Evolutionary conservation across 192 early-diverging fungal species (phyloP).

Genomic region (Jimgerdemannia flammicorona): DNA sequence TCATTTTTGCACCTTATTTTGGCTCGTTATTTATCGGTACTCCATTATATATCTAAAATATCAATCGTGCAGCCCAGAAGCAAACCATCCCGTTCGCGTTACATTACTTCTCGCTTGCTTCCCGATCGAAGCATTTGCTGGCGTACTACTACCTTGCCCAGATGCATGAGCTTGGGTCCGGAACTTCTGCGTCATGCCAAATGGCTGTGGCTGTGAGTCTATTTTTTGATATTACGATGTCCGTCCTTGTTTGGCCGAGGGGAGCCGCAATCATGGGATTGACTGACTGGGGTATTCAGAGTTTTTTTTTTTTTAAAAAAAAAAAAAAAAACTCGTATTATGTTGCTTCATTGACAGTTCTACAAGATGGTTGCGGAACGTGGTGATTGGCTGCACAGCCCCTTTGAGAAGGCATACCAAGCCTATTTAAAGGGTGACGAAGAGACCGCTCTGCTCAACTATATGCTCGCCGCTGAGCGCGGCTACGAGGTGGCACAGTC

Average conservation of each 20-base stretch:
- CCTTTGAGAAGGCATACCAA: constrained; percentile 52
- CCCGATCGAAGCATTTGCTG: constrained; percentile 52
- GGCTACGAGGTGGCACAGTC: constrained; percentile 85
- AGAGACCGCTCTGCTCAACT: constrained; percentile 67
- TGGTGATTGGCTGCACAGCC: constrained; percentile 81
- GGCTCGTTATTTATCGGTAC: no score
- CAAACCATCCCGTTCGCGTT: no score
- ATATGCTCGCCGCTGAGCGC: constrained; percentile 84
- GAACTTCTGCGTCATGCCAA: constrained; percentile 51
- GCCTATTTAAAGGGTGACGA: constrained; percentile 59
- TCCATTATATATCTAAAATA: no score
- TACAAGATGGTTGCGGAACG: constrained; percentile 80
- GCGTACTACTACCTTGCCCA: constrained; percentile 82
- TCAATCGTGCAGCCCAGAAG: no score
- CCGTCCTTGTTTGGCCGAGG: no score
- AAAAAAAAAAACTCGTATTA: background rate
- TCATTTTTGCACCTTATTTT: no score
- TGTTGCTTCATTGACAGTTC: constrained; percentile 36
- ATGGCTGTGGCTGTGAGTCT: constrained; percentile 58
- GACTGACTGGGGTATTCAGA: no score
- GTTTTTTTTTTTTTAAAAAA: background rate
- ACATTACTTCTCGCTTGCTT: no score
- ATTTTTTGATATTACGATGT: no score
- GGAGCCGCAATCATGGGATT: no score
- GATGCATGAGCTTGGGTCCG: constrained; percentile 56